Percentiles rank a stretch among this genome's conserved stretches.
Evolutionary conservation across 2,329 filamentous ascomycete genomes (phyloP).

Genomic region (Colletotrichum lini): DNA sequence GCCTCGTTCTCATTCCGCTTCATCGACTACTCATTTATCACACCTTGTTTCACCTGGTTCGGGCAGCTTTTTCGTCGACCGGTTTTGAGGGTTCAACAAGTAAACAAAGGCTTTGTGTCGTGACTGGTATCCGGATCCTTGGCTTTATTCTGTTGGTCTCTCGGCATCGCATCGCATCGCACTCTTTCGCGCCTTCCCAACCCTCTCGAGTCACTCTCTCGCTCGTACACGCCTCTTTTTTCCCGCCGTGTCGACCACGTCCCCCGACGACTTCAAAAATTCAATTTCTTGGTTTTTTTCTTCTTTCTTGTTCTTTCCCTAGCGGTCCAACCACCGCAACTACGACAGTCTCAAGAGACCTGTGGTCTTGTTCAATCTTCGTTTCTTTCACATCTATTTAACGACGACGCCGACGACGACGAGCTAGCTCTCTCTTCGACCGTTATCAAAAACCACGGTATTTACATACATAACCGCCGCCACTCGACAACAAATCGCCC

Average conservation of each 20-base stretch:
- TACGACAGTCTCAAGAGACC: constrained; percentile 27
- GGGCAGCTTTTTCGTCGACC: constrained; percentile 23
- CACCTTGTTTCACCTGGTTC: constrained; percentile 35
- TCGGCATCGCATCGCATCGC: constrained; percentile 29
- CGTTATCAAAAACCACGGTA: constrained; percentile 29
- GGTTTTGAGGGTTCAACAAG: constrained; percentile 1
- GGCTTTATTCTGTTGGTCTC: constrained; percentile 15
- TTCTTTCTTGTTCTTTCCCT: background rate
- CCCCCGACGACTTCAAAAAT: constrained; percentile 27
- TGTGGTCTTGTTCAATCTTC: constrained; percentile 39
- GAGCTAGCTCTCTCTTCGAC: constrained; percentile 39
- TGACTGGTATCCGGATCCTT: constrained; percentile 40
- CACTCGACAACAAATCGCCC: constrained; percentile 10
- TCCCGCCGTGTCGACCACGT: constrained; percentile 9
- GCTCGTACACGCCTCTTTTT: constrained; percentile 23
- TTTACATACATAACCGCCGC: constrained; percentile 15
- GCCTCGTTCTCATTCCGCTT: constrained; percentile 24
- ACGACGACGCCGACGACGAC: constrained; percentile 32
- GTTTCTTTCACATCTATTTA: constrained; percentile 29
- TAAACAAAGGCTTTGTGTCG: constrained; percentile 38
- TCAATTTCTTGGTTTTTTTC: constrained; percentile 5
- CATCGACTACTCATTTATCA: constrained; percentile 39
- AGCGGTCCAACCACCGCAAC: constrained; percentile 20
- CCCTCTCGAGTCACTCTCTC: constrained; percentile 31
- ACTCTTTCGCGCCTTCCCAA: constrained; percentile 26